A percentile compares a stretch with the other conserved stretches of the same genome.
Evolutionary conservation across 345 rosid species (phyloP).

Genomic region (Sisymbrium irio): DNA sequence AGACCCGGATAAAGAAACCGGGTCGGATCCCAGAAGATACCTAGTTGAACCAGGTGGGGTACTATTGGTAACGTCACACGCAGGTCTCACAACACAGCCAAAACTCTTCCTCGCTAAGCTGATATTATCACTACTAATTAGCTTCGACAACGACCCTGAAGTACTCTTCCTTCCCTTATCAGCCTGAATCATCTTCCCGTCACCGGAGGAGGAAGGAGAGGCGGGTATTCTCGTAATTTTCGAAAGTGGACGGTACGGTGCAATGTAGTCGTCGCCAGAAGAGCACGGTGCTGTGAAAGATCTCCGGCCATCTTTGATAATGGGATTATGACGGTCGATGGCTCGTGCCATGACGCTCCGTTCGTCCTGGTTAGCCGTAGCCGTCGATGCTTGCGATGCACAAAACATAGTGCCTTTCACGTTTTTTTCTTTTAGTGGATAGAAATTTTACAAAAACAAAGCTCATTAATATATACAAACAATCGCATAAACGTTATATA

Average conservation of each 20-base stretch:
- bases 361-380: slow-evolving; percentile 37
- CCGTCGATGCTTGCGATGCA: slow-evolving; percentile 86
- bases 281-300: slow-evolving; percentile 38
- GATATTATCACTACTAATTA: slow-evolving; percentile 1
- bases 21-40: slow-evolving; percentile 55
- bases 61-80: slow-evolving; percentile 29
- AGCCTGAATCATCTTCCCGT: slow-evolving; percentile 9
- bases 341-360: slow-evolving; percentile 17
- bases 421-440: background rate
- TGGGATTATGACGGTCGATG: slow-evolving; percentile 76
- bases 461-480: slow-evolving; percentile 10
- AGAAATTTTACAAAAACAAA: slow-evolving; percentile 10
- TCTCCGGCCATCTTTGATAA: slow-evolving; percentile 64
- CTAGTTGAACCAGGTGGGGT: slow-evolving; percentile 72
- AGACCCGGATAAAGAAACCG: slow-evolving; percentile 37
- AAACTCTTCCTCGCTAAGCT: slow-evolving; percentile 40
- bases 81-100: slow-evolving; percentile 22
- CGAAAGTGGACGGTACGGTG: slow-evolving; percentile 25
- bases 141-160: slow-evolving; percentile 25
- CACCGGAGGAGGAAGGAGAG: slow-evolving; percentile 7
- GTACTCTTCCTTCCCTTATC: slow-evolving; percentile 17
- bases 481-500: background rate
- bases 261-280: slow-evolving; percentile 26
- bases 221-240: slow-evolving; percentile 28
- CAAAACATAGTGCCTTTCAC: slow-evolving; percentile 59